Percentiles rank a stretch among this genome's conserved stretches.
phyloP scores from a whole-genome alignment of 2,329 filamentous ascomycete species.

The Annulohypoxylon truncatum region DNA sequence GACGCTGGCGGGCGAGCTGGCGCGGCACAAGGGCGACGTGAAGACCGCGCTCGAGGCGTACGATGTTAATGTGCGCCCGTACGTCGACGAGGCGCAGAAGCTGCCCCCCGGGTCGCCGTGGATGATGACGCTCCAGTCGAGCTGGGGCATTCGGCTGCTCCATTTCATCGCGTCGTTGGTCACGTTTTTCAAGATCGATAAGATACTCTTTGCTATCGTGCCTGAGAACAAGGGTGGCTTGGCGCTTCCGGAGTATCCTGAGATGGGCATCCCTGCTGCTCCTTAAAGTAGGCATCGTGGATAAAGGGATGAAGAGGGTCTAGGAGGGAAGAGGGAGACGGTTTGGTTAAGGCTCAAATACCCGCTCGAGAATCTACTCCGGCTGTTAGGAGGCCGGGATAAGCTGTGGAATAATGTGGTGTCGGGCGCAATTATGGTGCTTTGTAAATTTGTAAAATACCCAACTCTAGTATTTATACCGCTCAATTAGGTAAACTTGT shows the following conservation, averaged over 20 bases:
- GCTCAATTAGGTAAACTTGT: no score
- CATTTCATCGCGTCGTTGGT: conserved; percentile 41
- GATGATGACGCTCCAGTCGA: conserved; percentile 37
- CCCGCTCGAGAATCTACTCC: background rate
- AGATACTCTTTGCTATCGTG: conserved; percentile 33
- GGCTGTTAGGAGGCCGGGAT: background rate
- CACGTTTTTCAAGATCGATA: conserved; percentile 41
- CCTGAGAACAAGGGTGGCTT: conserved; percentile 42
- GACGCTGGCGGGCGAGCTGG: conserved; percentile 66
- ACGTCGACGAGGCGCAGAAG: conserved; percentile 57
- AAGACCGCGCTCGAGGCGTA: conserved; percentile 56
- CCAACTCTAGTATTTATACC: background rate
- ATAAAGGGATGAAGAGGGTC: background rate
- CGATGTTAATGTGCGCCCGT: conserved; percentile 58
- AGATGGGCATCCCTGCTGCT: conserved; percentile 24
- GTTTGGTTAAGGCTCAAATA: background rate
- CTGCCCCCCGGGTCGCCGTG: conserved; percentile 37
- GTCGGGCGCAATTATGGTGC: background rate
- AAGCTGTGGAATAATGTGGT: background rate
- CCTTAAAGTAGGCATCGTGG: background rate
- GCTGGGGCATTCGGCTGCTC: conserved; percentile 40
- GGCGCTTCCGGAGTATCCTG: conserved; percentile 46
- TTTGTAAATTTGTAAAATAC: background rate
- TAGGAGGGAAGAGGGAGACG: background rate
- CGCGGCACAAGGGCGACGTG: conserved; percentile 47